A percentile compares a stretch with the other conserved stretches of the same genome.
These are phyloP conservation scores for Cryptosporidium viatorum DNA, from an alignment of 169 alveolate species.

Conservation along the genomic window DNA sequence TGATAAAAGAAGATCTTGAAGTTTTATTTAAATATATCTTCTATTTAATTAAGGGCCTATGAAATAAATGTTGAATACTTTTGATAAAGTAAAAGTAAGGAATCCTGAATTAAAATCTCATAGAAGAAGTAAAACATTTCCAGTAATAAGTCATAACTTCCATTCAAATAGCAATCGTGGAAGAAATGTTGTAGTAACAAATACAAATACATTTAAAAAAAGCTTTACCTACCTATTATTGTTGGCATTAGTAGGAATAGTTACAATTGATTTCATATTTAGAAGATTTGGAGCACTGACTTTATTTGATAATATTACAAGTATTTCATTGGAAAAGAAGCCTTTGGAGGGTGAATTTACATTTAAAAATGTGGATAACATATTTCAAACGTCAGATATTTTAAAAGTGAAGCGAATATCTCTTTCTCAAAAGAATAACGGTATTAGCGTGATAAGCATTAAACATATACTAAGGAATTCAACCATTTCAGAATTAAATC, in stretches of 20 bases:
- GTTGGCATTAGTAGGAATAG: slow-evolving; percentile 23
- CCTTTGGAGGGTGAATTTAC: slow-evolving; percentile 24
- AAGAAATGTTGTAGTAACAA: slow-evolving; percentile 32
- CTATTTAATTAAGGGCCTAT: not conserved
- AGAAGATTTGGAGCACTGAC: slow-evolving; percentile 33
- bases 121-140: slow-evolving; percentile 67
- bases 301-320: slow-evolving; percentile 8
- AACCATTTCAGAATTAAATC: slow-evolving; percentile 28
- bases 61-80: not conserved
- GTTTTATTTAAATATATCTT: not conserved
- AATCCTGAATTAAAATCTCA: slow-evolving; percentile 10
- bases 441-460: slow-evolving; percentile 30
- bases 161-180: slow-evolving; percentile 2
- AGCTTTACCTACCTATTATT: slow-evolving; percentile 42
- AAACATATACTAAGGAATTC: not conserved
- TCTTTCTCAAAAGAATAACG: slow-evolving; percentile 34
- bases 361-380: slow-evolving; percentile 16
- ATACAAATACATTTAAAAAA: slow-evolving; percentile 35
- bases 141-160: not conserved
- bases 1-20: not conserved
- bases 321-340: not conserved
- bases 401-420: slow-evolving; percentile 7
- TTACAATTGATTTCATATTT: slow-evolving; percentile 31
- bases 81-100: not conserved
- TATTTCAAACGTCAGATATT: slow-evolving; percentile 16